Percentiles rank a stretch among this genome's conserved stretches.
phyloP scores from a whole-genome alignment of 2,329 filamentous ascomycete genomes.

The Lasiodiplodia sp. region DNA sequence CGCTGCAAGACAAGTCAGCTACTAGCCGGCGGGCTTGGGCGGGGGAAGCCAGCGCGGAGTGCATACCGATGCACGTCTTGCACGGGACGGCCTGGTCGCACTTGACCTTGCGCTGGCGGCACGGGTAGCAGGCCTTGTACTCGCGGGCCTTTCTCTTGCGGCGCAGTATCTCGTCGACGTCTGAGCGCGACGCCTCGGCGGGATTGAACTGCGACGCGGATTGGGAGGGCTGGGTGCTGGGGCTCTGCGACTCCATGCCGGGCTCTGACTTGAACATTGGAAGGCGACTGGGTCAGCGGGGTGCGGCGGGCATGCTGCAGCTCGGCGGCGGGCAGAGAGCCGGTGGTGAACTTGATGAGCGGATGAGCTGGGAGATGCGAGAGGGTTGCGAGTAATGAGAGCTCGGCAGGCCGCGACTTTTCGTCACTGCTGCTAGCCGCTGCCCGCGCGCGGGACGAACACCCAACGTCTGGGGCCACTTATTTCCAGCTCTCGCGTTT shows the following conservation, averaged over 20 bases:
- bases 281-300: constrained; percentile 3
- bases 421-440: constrained; percentile 24
- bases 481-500: constrained; percentile 21
- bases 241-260: constrained; percentile 30
- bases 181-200: constrained; percentile 48
- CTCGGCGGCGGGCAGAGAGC: constrained; percentile 1
- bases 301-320: constrained; percentile 23
- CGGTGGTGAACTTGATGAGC: neutral
- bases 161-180: constrained; percentile 59
- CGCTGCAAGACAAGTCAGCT: constrained; percentile 21
- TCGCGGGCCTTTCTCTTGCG: constrained; percentile 60
- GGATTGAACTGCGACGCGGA: constrained; percentile 18
- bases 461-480: constrained; percentile 15
- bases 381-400: constrained; percentile 19
- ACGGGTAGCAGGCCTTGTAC: constrained; percentile 60
- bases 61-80: constrained; percentile 56
- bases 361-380: constrained; percentile 9
- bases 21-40: constrained; percentile 11
- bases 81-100: constrained; percentile 58
- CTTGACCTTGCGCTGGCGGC: constrained; percentile 55
- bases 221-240: constrained; percentile 23
- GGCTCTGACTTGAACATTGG: constrained; percentile 22
- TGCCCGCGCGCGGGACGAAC: constrained; percentile 15
- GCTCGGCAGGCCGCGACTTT: neutral
- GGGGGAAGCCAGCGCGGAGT: neutral